phyloP scores from a whole-genome alignment of 1,139 yeast genomes.

The Geotrichum siamense region DNA sequence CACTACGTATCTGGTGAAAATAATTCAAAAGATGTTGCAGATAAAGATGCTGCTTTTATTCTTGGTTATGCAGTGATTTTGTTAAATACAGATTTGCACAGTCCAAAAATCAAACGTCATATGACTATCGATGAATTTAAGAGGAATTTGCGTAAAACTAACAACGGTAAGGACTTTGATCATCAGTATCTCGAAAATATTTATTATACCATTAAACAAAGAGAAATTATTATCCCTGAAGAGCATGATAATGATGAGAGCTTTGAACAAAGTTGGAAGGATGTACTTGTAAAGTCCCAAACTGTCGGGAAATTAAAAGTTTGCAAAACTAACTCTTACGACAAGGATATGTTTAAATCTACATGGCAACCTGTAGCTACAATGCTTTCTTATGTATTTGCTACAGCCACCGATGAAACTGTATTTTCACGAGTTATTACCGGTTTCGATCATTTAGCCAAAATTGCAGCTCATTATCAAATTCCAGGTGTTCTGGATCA shows the following conservation, averaged over 20 bases:
- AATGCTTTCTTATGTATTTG: slow-evolving; percentile 68
- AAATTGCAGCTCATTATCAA: slow-evolving; percentile 60
- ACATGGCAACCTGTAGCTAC: slow-evolving; percentile 57
- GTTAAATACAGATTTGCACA: slow-evolving; percentile 90
- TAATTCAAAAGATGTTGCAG: slow-evolving; percentile 28
- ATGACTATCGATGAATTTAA: slow-evolving; percentile 84
- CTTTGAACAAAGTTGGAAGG: slow-evolving; percentile 93
- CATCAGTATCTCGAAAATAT: slow-evolving; percentile 74
- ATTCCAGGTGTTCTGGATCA: slow-evolving; percentile 54
- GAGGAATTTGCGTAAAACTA: slow-evolving; percentile 72
- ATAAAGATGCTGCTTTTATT: slow-evolving; percentile 79
- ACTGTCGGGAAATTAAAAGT: slow-evolving; percentile 29
- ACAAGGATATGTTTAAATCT: slow-evolving; percentile 58
- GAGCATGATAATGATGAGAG: slow-evolving; percentile 83
- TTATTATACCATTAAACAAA: slow-evolving; percentile 68
- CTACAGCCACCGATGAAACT: slow-evolving; percentile 85
- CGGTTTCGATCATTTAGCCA: slow-evolving; percentile 77
- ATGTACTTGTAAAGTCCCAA: slow-evolving; percentile 47
- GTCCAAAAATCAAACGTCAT: slow-evolving; percentile 63
- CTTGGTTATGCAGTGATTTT: slow-evolving; percentile 86
- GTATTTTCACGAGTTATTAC: slow-evolving; percentile 81
- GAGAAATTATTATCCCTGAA: slow-evolving; percentile 96
- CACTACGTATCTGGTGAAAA: slow-evolving; percentile 47
- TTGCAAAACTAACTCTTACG: slow-evolving; percentile 43
- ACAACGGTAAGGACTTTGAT: slow-evolving; percentile 57